Evolutionary conservation across 116 monocot species (phyloP).

Genomic region (Papilionanthe hybrid): DNA sequence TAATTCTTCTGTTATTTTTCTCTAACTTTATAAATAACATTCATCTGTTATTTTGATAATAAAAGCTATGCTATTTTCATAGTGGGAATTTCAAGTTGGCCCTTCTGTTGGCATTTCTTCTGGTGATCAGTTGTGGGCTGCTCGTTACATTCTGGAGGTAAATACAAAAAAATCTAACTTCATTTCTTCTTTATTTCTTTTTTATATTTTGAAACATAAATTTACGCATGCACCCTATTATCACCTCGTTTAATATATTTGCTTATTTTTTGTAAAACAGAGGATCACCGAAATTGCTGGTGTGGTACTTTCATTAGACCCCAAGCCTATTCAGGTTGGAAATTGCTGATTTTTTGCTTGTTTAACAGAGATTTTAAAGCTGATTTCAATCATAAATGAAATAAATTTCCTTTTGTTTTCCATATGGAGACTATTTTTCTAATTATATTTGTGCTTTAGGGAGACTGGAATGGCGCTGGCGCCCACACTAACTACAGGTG

Average conservation of each 20-base stretch:
- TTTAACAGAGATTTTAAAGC: not conserved
- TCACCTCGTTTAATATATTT: not conserved
- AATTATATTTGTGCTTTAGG: conserved; percentile 23
- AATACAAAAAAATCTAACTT: not conserved
- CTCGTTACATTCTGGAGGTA: conserved; percentile 89
- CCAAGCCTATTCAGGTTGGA: conserved; percentile 65
- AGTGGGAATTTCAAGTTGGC: conserved; percentile 99
- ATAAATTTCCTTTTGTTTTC: not conserved
- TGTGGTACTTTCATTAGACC: conserved; percentile 64
- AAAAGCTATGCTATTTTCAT: not conserved
- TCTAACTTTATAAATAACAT: not conserved
- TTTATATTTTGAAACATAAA: not conserved
- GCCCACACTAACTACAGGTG: conserved; percentile 90
- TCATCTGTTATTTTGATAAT: not conserved
- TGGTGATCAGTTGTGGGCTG: conserved; percentile 73
- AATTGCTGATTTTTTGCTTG: not conserved
- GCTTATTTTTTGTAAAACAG: conserved; percentile 19
- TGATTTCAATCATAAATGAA: not conserved
- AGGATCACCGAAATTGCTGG: conserved; percentile 79
- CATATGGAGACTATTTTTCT: not conserved
- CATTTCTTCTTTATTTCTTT: not conserved
- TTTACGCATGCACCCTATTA: not conserved
- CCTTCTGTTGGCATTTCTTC: conserved; percentile 80
- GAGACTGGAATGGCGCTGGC: conserved; percentile 94
- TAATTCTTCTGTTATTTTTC: not conserved